Conservation (phyloP, 2,329 filamentous ascomycete genomes). For the Aureobasidium zeae region DNA sequence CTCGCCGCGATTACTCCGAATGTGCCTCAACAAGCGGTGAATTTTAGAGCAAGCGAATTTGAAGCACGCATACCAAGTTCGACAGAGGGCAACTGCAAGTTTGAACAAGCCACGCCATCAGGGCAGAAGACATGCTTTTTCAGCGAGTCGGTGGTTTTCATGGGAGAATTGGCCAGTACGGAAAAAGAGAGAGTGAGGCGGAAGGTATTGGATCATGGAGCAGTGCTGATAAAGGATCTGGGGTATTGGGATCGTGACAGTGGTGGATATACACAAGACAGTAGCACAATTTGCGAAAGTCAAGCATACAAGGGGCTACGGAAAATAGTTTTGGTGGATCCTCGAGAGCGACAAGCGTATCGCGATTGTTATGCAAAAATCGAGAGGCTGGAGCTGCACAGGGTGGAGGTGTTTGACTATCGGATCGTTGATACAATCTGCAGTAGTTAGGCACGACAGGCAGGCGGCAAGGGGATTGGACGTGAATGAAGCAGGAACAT, state of each 20-base stretch:
- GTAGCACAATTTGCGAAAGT: conserved; percentile 25
- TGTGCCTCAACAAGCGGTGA: background rate
- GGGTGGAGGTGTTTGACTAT: conserved; percentile 8
- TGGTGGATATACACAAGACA: conserved; percentile 19
- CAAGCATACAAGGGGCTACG: conserved; percentile 25
- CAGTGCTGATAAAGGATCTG: conserved; percentile 13
- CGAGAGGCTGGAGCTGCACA: conserved; percentile 3
- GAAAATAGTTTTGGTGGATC: conserved; percentile 28
- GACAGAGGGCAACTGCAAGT: background rate
- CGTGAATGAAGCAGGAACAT: no score
- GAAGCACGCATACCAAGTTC: background rate
- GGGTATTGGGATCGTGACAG: conserved; percentile 27
- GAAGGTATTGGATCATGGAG: background rate
- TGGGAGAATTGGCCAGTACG: background rate
- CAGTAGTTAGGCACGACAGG: background rate
- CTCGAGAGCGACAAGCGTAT: conserved; percentile 17
- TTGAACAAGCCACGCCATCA: background rate
- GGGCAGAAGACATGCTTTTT: background rate
- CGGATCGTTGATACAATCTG: conserved; percentile 4
- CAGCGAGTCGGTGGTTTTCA: conserved; percentile 4
- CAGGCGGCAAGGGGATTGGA: no score
- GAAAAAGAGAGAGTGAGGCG: background rate
- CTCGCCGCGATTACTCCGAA: conserved; percentile 5
- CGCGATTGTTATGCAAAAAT: conserved; percentile 1
- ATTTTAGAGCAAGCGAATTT: background rate